A percentile compares a stretch with the other conserved stretches of the same genome.
Conservation (phyloP, 2,329 filamentous ascomycete species). For the Fusarium mexicanum region DNA sequence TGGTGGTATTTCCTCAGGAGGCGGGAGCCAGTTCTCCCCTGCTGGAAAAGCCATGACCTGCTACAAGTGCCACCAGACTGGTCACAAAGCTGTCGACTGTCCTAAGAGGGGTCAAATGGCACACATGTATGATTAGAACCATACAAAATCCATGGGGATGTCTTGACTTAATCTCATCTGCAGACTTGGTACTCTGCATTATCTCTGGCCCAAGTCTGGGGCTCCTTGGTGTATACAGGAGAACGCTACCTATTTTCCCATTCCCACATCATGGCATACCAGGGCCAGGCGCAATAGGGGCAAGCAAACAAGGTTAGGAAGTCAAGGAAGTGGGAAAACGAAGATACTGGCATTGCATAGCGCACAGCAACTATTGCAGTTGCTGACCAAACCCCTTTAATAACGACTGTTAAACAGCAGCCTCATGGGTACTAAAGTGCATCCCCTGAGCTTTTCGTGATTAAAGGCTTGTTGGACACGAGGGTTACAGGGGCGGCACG, state of each 20-base stretch:
- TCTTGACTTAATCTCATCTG: neutral
- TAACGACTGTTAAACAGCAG: neutral
- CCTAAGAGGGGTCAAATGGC: slow-evolving; percentile 46
- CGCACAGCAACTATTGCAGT: neutral
- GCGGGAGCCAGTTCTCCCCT: slow-evolving; percentile 38
- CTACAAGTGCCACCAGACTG: slow-evolving; percentile 68
- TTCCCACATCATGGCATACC: neutral
- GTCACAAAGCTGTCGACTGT: slow-evolving; percentile 69
- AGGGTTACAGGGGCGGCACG: neutral
- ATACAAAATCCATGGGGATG: neutral
- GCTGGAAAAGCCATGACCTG: slow-evolving; percentile 55
- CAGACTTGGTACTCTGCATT: neutral
- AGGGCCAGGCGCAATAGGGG: neutral
- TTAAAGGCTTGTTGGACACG: neutral
- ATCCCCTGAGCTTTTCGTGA: neutral
- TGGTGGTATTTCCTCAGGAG: slow-evolving; percentile 59
- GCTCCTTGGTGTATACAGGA: neutral
- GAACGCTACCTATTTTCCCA: neutral
- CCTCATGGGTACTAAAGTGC: neutral
- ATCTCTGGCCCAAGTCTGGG: neutral
- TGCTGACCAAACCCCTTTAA: neutral
- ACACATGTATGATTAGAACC: neutral
- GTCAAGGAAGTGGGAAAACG: neutral
- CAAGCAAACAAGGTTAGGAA: neutral
- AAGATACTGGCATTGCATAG: neutral